These are phyloP conservation scores for Discostella pseudostelligera DNA, from an alignment of 108 stramenopile species.

Conservation along the genomic window DNA sequence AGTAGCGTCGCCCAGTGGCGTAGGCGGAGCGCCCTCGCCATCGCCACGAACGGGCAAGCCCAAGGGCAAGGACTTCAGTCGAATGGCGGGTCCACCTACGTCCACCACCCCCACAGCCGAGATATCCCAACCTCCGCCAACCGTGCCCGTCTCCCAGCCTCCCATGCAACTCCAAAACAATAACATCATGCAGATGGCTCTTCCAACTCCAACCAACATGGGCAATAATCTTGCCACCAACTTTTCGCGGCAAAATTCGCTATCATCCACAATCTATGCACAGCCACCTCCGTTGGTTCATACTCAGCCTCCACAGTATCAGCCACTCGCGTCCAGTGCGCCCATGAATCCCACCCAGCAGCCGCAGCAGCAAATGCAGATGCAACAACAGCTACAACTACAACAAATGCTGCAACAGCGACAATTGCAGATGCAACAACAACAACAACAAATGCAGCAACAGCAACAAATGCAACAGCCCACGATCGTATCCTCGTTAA, in stretches of 20 bases:
- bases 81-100: conserved; percentile 51
- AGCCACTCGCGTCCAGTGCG: conserved; percentile 24
- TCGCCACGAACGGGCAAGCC: conserved; percentile 37
- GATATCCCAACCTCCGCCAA: conserved; percentile 6
- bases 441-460: conserved; percentile 17
- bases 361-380: conserved; percentile 41
- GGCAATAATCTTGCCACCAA: neutral
- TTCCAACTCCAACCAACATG: conserved; percentile 6
- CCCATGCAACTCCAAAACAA: neutral
- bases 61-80: conserved; percentile 82
- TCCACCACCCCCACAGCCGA: conserved; percentile 6
- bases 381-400: conserved; percentile 15
- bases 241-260: neutral
- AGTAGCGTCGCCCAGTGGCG: conserved; percentile 15
- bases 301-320: conserved; percentile 10
- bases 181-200: neutral
- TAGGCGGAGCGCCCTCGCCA: conserved; percentile 4
- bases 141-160: neutral
- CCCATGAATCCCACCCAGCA: conserved; percentile 15
- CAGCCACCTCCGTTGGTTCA: neutral
- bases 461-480: conserved; percentile 18
- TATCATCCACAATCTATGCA: conserved; percentile 2
- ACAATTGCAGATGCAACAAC: conserved; percentile 11
- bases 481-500: neutral
- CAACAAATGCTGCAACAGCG: conserved; percentile 31